phyloP scores from a whole-genome alignment of 345 rosid genomes.

The Lumnitzera littorea region DNA sequence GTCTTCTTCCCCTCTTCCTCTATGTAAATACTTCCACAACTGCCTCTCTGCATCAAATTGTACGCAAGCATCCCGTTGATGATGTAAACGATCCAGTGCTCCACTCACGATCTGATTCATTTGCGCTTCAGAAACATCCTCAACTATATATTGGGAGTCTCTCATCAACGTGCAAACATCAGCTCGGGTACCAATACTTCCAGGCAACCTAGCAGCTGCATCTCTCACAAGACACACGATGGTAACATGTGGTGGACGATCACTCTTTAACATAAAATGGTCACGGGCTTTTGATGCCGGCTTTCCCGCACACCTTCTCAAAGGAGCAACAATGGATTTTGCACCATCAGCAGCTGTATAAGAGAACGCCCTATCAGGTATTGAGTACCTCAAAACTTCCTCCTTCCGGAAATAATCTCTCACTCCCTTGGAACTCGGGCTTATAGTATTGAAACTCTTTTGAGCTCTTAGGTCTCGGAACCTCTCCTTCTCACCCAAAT shows the following conservation, averaged over 20 bases:
- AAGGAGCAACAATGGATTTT: conserved; percentile 92
- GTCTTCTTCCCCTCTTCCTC: conserved; percentile 98
- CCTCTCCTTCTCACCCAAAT: conserved; percentile 91
- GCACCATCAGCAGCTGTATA: conserved; percentile 98
- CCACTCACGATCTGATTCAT: conserved; percentile 97
- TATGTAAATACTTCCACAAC: conserved; percentile 92
- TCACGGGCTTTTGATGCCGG: conserved; percentile 99
- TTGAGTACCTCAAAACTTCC: conserved; percentile 85
- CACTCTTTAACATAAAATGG: conserved; percentile 99
- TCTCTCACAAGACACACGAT: conserved; percentile 97
- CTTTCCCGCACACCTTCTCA: conserved; percentile 98
- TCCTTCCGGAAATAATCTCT: conserved; percentile 87
- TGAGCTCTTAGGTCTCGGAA: conserved; percentile 97
- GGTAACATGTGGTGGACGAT: conserved; percentile 98
- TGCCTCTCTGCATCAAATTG: conserved; percentile 88
- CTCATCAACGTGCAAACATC: conserved; percentile 97
- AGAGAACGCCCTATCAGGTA: conserved; percentile 96
- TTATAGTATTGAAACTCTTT: conserved; percentile 87
- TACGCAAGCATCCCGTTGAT: conserved; percentile 98
- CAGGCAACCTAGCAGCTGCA: conserved; percentile 95
- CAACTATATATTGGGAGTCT: conserved; percentile 86
- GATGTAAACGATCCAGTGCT: conserved; percentile 96
- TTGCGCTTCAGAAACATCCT: conserved; percentile 89
- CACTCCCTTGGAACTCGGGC: conserved; percentile 78
- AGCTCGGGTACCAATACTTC: conserved; percentile 99